Conservation (phyloP, 225 moss, liverwort and hornwort genomes). For the Rhytidiadelphus loreus region DNA sequence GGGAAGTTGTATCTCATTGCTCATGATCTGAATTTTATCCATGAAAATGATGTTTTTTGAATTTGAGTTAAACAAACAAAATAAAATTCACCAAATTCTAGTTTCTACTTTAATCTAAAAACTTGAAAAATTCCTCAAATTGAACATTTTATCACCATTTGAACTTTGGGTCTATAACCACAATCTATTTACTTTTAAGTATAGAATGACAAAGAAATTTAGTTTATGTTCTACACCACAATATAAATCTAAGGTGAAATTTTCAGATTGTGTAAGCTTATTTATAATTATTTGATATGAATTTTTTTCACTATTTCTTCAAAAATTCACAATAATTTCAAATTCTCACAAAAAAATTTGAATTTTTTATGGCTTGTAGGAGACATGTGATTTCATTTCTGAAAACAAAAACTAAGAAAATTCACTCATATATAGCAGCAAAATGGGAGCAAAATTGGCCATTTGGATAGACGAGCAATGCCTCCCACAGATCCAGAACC, state of each 20-base stretch:
- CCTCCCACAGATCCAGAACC: background rate
- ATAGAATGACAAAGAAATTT: background rate
- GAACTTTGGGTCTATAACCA: background rate
- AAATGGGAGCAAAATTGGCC: background rate
- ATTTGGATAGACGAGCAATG: background rate
- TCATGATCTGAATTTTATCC: background rate
- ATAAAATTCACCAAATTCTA: background rate
- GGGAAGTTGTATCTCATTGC: background rate
- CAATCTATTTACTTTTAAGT: background rate
- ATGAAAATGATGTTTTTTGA: background rate
- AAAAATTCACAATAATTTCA: background rate
- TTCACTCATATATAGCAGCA: background rate
- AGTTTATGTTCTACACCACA: no score
- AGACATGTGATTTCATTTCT: background rate
- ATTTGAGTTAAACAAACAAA: background rate
- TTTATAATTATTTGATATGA: background rate
- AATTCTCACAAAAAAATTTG: background rate
- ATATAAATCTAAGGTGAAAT: background rate
- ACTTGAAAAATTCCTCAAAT: background rate
- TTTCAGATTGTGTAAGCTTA: background rate
- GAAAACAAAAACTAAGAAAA: no score
- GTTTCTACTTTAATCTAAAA: background rate
- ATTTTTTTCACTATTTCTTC: background rate
- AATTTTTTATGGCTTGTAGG: background rate
- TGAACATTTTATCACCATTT: background rate